A percentile compares a stretch with the other conserved stretches of the same genome.
These are phyloP conservation scores for Phytophthora crassamura DNA, from an alignment of 352 stramenopile species.

Conservation along the genomic window DNA sequence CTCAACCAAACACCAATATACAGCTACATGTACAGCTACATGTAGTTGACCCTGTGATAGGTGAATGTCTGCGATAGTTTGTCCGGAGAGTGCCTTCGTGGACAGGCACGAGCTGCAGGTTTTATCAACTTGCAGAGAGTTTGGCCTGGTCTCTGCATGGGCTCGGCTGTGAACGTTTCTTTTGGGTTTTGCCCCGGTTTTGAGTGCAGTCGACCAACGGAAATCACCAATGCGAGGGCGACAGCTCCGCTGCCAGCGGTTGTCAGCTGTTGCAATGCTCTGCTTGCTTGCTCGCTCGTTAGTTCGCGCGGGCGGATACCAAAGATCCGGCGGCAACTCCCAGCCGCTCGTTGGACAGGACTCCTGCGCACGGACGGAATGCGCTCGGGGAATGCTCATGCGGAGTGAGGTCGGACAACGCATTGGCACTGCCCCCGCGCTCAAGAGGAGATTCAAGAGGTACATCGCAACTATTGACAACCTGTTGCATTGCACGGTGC, in stretches of 20 bases:
- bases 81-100: neutral
- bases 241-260: constrained; percentile 24
- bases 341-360: neutral
- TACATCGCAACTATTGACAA: no score
- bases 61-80: constrained; percentile 7
- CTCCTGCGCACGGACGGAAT: neutral
- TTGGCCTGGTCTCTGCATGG: constrained; percentile 20
- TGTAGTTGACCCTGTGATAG: constrained; percentile 19
- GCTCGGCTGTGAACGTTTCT: constrained; percentile 31
- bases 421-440: neutral
- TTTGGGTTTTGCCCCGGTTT: constrained; percentile 29
- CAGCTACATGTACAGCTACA: no score
- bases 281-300: constrained; percentile 23
- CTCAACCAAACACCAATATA: constrained; percentile 14
- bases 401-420: neutral
- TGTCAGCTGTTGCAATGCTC: constrained; percentile 18
- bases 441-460: no score
- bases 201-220: constrained; percentile 14
- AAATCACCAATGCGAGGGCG: constrained; percentile 36
- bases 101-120: constrained; percentile 10
- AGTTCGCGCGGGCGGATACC: neutral
- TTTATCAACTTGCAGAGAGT: constrained; percentile 19
- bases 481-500: no score
- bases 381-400: constrained; percentile 1
- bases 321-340: constrained; percentile 14